phyloP scores from a whole-genome alignment of 2,329 filamentous ascomycete species.

The Fonsecaea pugnacius region DNA sequence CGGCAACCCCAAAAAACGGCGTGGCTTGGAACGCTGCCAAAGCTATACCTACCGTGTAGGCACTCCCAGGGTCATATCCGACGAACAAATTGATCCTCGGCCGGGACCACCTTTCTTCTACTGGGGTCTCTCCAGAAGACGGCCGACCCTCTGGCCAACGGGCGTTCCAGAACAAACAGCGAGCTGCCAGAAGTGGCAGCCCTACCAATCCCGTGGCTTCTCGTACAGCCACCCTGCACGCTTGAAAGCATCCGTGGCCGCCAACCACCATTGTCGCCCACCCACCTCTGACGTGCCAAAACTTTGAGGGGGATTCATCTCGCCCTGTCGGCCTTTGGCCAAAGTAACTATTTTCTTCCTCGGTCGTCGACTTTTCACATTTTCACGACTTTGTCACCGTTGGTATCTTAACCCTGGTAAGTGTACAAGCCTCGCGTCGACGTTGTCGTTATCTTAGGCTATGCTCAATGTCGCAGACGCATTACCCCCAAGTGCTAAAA shows the following conservation, averaged over 20 bases:
- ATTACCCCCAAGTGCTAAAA: constrained; percentile 7
- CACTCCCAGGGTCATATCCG: constrained; percentile 16
- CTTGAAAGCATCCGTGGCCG: constrained; percentile 14
- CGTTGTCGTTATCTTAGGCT: background rate
- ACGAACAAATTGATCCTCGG: constrained; percentile 21
- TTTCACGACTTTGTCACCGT: constrained; percentile 12
- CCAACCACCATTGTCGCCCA: constrained; percentile 28
- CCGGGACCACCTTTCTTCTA: constrained; percentile 15
- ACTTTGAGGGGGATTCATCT: constrained; percentile 14
- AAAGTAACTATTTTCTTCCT: constrained; percentile 19
- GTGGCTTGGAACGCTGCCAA: background rate
- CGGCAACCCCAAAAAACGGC: background rate
- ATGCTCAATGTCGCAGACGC: background rate
- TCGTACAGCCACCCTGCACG: constrained; percentile 26
- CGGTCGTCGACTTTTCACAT: constrained; percentile 16
- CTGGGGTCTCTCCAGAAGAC: constrained; percentile 19
- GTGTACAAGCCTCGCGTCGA: constrained; percentile 5
- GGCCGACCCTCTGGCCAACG: constrained; percentile 22
- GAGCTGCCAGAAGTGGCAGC: constrained; percentile 28
- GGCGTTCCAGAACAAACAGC: constrained; percentile 26
- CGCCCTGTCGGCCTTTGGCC: constrained; percentile 17
- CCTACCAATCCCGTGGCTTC: constrained; percentile 28
- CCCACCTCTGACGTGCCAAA: constrained; percentile 31
- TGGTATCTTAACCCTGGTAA: constrained; percentile 22
- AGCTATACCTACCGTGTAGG: background rate